Conservation (phyloP, 1,139 yeast genomes). For the Candida tunisiensis region DNA sequence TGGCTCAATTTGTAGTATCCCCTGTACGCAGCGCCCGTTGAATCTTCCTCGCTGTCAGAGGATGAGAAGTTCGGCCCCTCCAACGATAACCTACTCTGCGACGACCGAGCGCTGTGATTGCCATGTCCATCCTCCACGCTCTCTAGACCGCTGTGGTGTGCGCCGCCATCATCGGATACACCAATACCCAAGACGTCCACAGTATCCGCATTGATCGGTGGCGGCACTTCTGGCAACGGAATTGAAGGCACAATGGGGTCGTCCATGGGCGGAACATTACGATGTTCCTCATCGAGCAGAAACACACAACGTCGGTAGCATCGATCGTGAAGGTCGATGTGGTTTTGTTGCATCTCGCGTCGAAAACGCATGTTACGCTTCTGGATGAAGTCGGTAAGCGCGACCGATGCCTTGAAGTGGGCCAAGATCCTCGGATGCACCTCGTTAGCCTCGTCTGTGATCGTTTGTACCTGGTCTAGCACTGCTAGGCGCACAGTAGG, state of each 20-base stretch:
- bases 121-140: no score
- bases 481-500: conserved; percentile 23
- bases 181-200: no score
- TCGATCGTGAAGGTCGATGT: conserved; percentile 56
- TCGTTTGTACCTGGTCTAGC: no score
- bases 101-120: no score
- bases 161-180: no score
- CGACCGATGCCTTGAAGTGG: conserved; percentile 35
- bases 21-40: no score
- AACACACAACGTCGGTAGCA: conserved; percentile 73
- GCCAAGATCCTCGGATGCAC: conserved; percentile 7
- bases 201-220: conserved; percentile 32
- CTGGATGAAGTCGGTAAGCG: conserved; percentile 42
- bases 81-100: no score
- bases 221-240: conserved; percentile 46
- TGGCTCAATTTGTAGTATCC: no score
- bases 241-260: conserved; percentile 31
- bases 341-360: conserved; percentile 41
- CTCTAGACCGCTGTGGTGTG: no score
- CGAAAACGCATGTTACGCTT: conserved; percentile 32
- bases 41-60: no score
- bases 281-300: conserved; percentile 33
- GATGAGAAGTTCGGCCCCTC: no score
- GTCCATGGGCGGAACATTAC: conserved; percentile 27
- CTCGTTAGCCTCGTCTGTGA: no score